Evolutionary conservation across 495 filamentous ascomycete genomes (phyloP), one percentile per base, ranked within the genome.

Genomic region (Trichocladium uniseriatum): DNA sequence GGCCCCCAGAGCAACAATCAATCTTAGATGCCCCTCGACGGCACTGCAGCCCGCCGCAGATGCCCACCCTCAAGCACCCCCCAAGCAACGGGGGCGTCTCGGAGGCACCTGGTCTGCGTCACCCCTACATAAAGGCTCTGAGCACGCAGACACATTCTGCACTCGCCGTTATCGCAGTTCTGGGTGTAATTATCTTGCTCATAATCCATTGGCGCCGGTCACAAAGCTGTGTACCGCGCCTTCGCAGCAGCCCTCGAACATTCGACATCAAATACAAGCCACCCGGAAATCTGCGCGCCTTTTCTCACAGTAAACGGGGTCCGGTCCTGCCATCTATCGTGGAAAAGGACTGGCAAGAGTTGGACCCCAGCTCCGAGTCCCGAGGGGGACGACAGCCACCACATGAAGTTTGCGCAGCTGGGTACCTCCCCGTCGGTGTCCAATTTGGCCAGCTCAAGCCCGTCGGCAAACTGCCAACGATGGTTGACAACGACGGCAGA

Each of bases 31-130:
- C 8, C 24, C 24, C 24, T 11, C 51, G 39, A 52, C 55, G 45
- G 47, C 54, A 57, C 48, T 58, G 48, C 55, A 49, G 61, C 59
- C 54, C 18, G 53, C 34, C 35, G 16, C 41, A 44, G 35, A 74
- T 73, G 70, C 70, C 71, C 54, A 60, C 60, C 59, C 53, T 70
- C 51, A 66, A 63, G 29, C 62, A 61, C 54, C 56, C 57, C 48
- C 47, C 58, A 49, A 58, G 59, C 61, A 59, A 62, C 51, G 63
- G 60, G 56, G 52, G 58, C 57, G 58, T 55, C 43, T 54, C 58
- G 56, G 55, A 62, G 50, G 35, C 58, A 45, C 51, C 50, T 16
- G 14, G 24, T 19, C 43, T 38, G 38, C 56, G 52, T 38, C 51
- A 43, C 47, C 51, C 55, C 48, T 44, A 58, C 51, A 51, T 55